Percentiles rank a stretch among this genome's conserved stretches.
These are phyloP conservation scores for Crithidia bombi DNA, from an alignment of 208 protist genomes.

Conservation along the genomic window DNA sequence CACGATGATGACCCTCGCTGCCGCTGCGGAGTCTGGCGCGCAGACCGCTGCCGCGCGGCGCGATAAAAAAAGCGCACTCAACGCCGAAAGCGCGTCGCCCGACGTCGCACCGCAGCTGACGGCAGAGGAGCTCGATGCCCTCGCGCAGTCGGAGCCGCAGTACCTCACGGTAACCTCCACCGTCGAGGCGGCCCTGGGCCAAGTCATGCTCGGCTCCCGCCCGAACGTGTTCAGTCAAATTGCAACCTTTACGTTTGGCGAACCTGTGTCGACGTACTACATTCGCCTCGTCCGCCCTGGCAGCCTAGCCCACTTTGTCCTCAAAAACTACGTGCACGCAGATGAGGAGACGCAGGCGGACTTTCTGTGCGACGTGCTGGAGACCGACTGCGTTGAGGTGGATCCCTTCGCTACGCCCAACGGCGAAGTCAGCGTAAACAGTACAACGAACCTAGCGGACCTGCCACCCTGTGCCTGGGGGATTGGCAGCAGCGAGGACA, in stretches of 20 bases:
- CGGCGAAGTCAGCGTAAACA: conserved; percentile 54
- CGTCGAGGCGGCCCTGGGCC: conserved; percentile 68
- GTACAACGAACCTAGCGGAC: conserved; percentile 39
- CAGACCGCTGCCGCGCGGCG: conserved; percentile 22
- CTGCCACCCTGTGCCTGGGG: conserved; percentile 77
- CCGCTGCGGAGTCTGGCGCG: conserved; percentile 26
- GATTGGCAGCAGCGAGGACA: conserved; percentile 62
- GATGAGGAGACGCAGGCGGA: conserved; percentile 69
- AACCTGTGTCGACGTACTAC: conserved; percentile 61
- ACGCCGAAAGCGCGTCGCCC: not conserved
- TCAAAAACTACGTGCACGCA: conserved; percentile 62
- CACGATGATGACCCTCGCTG: conserved; percentile 23
- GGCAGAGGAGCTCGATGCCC: conserved; percentile 11
- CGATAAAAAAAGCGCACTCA: not conserved
- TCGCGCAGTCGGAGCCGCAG: conserved; percentile 45
- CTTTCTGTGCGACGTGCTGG: conserved; percentile 77
- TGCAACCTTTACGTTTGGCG: conserved; percentile 34
- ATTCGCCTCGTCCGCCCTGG: conserved; percentile 55
- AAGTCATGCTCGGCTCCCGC: conserved; percentile 49
- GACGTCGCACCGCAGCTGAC: conserved; percentile 12
- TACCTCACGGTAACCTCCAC: conserved; percentile 63
- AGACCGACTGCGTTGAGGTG: conserved; percentile 72
- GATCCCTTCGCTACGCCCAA: conserved; percentile 55
- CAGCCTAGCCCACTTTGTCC: conserved; percentile 64
- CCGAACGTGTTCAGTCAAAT: conserved; percentile 71